Evolutionary conservation across 1,284 basidiomycete genomes (phyloP).

Genomic region (Puccinia coronata): DNA sequence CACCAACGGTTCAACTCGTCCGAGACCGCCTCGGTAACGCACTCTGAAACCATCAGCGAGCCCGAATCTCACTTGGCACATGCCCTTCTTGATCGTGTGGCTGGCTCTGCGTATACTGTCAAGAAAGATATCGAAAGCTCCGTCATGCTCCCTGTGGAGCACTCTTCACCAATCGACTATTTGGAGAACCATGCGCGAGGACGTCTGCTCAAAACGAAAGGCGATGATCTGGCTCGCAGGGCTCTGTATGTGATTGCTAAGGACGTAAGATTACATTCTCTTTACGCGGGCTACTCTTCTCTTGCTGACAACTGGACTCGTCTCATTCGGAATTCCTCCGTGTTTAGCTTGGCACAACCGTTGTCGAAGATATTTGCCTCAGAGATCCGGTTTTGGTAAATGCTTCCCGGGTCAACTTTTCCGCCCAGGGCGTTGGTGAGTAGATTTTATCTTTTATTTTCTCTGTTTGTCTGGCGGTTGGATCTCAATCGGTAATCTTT

Average conservation of each 20-base stretch:
- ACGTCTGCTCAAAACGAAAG: background rate
- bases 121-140: slow-evolving; percentile 44
- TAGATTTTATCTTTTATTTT: background rate
- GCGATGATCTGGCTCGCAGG: slow-evolving; percentile 6
- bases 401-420: slow-evolving; percentile 34
- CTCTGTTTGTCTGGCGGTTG: background rate
- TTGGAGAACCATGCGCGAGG: slow-evolving; percentile 25
- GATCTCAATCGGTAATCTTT: background rate
- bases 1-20: slow-evolving; percentile 32
- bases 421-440: slow-evolving; percentile 40
- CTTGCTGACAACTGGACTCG: background rate
- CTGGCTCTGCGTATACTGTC: background rate
- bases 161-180: slow-evolving; percentile 27
- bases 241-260: slow-evolving; percentile 16
- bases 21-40: slow-evolving; percentile 1
- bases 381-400: slow-evolving; percentile 27
- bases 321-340: background rate
- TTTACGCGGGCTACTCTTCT: background rate
- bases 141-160: slow-evolving; percentile 16
- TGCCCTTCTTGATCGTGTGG: background rate
- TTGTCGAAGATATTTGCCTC: background rate
- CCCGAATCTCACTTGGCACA: background rate
- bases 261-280: slow-evolving; percentile 3
- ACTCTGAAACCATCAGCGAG: slow-evolving; percentile 10
- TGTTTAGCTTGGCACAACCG: slow-evolving; percentile 25